Percentiles rank a stretch among this genome's conserved stretches.
Conservation (phyloP, 768 basidiomycete species). For the Lactarius vividus region DNA sequence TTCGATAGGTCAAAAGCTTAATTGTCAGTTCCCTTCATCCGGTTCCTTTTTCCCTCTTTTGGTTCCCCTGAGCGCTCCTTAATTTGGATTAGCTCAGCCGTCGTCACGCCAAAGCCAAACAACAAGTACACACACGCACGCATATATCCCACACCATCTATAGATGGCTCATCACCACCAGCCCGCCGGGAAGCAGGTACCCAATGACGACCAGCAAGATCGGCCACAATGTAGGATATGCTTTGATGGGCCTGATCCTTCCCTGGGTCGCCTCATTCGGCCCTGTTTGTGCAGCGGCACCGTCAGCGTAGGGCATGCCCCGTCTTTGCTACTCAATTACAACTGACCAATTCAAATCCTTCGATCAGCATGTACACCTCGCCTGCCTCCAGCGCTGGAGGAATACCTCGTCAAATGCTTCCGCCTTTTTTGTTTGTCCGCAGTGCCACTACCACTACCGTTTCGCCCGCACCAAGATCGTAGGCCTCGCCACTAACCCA, state of each 20-base stretch:
- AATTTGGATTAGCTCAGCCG: neutral
- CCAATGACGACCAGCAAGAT: conserved; percentile 9
- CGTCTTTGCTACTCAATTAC: neutral
- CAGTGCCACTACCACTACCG: conserved; percentile 79
- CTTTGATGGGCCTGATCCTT: conserved; percentile 62
- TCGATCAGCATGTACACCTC: conserved; percentile 68
- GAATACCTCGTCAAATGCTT: conserved; percentile 54
- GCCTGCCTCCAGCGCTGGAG: conserved; percentile 78
- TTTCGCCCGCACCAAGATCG: conserved; percentile 65
- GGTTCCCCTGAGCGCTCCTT: neutral
- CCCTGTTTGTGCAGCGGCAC: conserved; percentile 81
- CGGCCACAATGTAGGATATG: conserved; percentile 85
- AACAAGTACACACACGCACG: neutral
- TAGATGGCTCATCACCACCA: neutral
- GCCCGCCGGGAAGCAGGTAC: neutral
- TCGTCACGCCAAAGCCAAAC: neutral
- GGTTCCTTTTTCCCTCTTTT: neutral
- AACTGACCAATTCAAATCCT: conserved; percentile 23
- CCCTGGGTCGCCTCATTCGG: conserved; percentile 73
- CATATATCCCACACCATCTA: neutral
- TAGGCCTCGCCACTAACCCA: conserved; percentile 77
- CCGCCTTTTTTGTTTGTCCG: conserved; percentile 75
- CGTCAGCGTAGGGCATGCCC: conserved; percentile 51
- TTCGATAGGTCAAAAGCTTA: conserved; percentile 26
- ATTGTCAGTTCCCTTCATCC: conserved; percentile 18